A percentile compares a stretch with the other conserved stretches of the same genome.
These are phyloP conservation scores for Xylaria sp. DNA, from an alignment of 2,329 filamentous ascomycete species.

Conservation along the genomic window DNA sequence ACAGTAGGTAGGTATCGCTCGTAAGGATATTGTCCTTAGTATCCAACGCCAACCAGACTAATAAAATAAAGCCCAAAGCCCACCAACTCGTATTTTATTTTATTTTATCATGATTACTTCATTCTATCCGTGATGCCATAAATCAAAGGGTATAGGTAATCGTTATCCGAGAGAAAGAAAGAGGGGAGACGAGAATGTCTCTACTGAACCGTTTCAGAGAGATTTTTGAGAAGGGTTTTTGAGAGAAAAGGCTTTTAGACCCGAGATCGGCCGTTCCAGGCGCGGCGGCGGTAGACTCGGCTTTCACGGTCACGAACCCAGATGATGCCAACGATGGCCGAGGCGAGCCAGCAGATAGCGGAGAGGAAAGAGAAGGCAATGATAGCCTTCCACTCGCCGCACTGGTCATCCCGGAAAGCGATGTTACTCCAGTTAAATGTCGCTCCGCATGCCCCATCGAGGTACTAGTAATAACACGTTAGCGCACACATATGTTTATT, in stretches of 20 bases:
- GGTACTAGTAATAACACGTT: slow-evolving; percentile 8
- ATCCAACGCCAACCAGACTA: slow-evolving; percentile 1
- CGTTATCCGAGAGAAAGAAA: neutral
- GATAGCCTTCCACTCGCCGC: slow-evolving; percentile 72
- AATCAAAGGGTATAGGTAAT: neutral
- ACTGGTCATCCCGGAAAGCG: slow-evolving; percentile 54
- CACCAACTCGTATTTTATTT: neutral
- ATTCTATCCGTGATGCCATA: neutral
- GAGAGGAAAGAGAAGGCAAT: slow-evolving; percentile 76
- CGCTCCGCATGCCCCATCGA: slow-evolving; percentile 55
- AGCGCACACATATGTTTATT: neutral
- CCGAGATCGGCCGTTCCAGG: slow-evolving; percentile 34
- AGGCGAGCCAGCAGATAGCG: slow-evolving; percentile 72
- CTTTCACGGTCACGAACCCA: slow-evolving; percentile 55
- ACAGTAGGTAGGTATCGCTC: no score
- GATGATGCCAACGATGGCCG: slow-evolving; percentile 62
- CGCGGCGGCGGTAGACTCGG: slow-evolving; percentile 40
- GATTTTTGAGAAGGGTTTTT: no score
- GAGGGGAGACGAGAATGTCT: no score
- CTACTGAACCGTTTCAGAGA: no score
- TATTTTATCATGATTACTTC: neutral
- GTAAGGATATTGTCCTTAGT: neutral
- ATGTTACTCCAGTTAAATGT: slow-evolving; percentile 67
- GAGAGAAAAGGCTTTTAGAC: no score
- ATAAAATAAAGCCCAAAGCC: neutral